These are phyloP conservation scores for Coemansia asiatica DNA, from an alignment of 192 early-diverging fungal species.

Conservation along the genomic window DNA sequence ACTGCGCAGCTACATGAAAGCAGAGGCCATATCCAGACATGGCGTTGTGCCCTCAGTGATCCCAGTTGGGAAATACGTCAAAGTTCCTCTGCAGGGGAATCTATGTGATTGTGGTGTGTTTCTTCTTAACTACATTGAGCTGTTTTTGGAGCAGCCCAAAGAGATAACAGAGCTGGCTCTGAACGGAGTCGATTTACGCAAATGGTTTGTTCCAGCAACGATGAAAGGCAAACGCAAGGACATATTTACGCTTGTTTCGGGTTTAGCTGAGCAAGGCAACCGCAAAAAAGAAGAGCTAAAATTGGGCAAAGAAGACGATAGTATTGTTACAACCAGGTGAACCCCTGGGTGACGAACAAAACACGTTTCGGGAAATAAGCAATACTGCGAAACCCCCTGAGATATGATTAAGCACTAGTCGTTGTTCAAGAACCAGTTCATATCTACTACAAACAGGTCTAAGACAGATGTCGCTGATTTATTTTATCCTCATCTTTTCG, in stretches of 20 bases:
- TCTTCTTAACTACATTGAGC: conserved; percentile 76
- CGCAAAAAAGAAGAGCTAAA: neutral
- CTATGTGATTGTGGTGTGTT: conserved; percentile 88
- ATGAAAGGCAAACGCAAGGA: conserved; percentile 41
- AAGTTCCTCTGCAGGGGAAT: conserved; percentile 75
- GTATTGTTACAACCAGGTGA: too few relatives aligned
- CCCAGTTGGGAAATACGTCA: conserved; percentile 58
- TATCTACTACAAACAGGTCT: too few relatives aligned
- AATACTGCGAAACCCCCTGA: too few relatives aligned
- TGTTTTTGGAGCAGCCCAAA: conserved; percentile 60
- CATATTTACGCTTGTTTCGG: conserved; percentile 24
- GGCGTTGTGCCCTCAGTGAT: conserved; percentile 30
- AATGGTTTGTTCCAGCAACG: conserved; percentile 27
- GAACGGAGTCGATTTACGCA: conserved; percentile 29
- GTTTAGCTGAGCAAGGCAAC: conserved; percentile 22
- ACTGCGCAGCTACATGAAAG: conserved; percentile 55
- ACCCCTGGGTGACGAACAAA: too few relatives aligned
- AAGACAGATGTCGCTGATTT: too few relatives aligned
- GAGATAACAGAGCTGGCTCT: conserved; percentile 24
- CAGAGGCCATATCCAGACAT: conserved; percentile 60
- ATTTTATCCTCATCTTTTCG: too few relatives aligned
- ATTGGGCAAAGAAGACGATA: too few relatives aligned
- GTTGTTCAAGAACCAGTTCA: too few relatives aligned
- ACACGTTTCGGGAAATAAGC: too few relatives aligned
- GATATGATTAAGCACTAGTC: too few relatives aligned